Evolutionary conservation across 148 eudicot species (phyloP), one percentile per base, ranked within the genome.

Genomic region (Mesembryanthemum crystallinum): DNA sequence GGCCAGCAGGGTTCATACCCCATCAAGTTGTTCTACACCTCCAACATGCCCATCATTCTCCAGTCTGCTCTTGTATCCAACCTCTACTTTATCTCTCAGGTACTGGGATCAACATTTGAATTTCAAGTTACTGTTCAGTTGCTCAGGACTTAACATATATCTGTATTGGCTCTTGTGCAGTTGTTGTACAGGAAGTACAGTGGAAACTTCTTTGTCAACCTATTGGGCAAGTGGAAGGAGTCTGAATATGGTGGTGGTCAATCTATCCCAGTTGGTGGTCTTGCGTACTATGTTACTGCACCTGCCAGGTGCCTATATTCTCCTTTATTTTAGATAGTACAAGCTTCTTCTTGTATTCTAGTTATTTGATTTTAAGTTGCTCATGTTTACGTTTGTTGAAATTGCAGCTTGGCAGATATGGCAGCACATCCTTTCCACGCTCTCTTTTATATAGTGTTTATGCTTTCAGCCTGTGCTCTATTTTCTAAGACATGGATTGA

Each of bases 351-450:
- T 21, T 21, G 25, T n/a, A 57, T 8, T 21, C 61, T n/a, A 20
- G 24, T 24, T 20, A 23, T 21, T 9, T 57, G 23, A 11, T 4
- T n/a, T 8, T 6, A 3, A 5, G 61, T 57, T 57, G 61, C 61
- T 57, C 20, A 18, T 58, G 54, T 14, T 37, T 25, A 5, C 30
- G 25, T 51, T 30, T 23, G 30, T 17, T 72, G 51, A 29, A 67
- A 61, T 73, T 83, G 87, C 91, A 93, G 98, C 83, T 84, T 91
- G 88, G 93, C 93, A 12, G 92, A 89, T 76, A 83, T 93, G 88
- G 91, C 91, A 45, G 98, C 96, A 32, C 87, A 93, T 79, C 98
- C 98, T 23, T 89, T 93, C 82, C 98, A 89, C 77, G 98, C 96
- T 18, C 78, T 93, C 21, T 91, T 89, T 75, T 93, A 93, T 66